Base-by-base conservation (phyloP, 2,329 filamentous ascomycete species). In the Clonostachys byssicola region DNA sequence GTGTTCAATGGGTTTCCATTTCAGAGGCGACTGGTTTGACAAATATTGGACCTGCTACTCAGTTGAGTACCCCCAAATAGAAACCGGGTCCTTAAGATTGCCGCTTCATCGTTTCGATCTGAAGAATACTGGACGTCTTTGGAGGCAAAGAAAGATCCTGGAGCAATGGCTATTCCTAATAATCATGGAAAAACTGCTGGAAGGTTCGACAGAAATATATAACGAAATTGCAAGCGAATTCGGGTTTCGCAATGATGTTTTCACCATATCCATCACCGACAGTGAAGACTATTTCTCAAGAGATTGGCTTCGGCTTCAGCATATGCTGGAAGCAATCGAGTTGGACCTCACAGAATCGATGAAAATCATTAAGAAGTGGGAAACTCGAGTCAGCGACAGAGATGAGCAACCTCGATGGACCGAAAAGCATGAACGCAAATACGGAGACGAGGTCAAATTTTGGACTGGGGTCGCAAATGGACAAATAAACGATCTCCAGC, bases 321-420 rank as follows among this genome's bases (percentile, higher is more conserved):
- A 45, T 14, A 45, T 33, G 10, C 34, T 45, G n/a, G 23, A 45
- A 14, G 34, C 34, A 12, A 34, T 45, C 33, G 43, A 45, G 9
- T 33, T 38, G 23, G 23, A 45, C 8, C 43, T 45, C 14, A 17
- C n/a, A 14, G 16, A 45, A 16, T 18, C 39, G 20, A 23, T 14
- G 6, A 23, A 33, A 10, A 17, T 13, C 20, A 39, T 50, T 6
- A 33, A 20, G 1, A 54, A 54, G 33, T 65, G 60, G 60, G 52
- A 49, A 3, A 36, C 45, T 1, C 53, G 61, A 2, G 61, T 62
- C 17, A 51, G 52, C 12, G 55, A 58, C 1, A 57, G 58, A 3
- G 56, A 57, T 3, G 42, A 45, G 41, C 56, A 60, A 44, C 47
- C 61, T 1, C 56, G 62, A 3, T 65, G 62, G 63, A 64, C 61